Base-by-base conservation (phyloP, 2,329 filamentous ascomycete species). In the Arachnomyces sp. region DNA sequence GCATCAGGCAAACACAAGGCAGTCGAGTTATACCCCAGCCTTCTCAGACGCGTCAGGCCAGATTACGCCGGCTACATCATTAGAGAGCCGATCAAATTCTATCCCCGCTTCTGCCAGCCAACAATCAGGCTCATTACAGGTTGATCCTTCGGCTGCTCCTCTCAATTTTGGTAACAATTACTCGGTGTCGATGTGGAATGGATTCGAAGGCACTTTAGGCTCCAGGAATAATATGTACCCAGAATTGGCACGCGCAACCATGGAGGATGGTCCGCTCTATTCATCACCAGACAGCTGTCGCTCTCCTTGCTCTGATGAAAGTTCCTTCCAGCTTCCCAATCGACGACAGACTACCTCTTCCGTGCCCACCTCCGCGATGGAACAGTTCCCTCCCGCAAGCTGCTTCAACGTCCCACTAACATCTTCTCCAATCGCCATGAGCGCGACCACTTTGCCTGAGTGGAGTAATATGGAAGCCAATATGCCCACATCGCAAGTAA, bases 281-380 rank as follows among this genome's bases (percentile, higher is more conserved):
- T 64, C 65, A 25, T 66, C 63, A 8, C 62, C 65, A 31, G 64
- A 66, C 41, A 62, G 62, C 39, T 68, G 64, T 45, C 59, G 60
- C n/a, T 68, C 65, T n/a, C 65, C 65, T 28, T 51, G 57, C 3
- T 65, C 62, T 1, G 62, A 65, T 41, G 52, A 52, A 16, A 53
- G 54, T 28, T 52, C 57, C 13, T 56, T 57, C 28, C 60, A 54
- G 29, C 48, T 61, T 31, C 55, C 56, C 35, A 50, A 52, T 31
- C 43, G 31, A 38, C 28, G 49, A 55, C 29, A 51, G 50, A 33
- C 57, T 55, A 30, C 59, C 58, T 60, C 58, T 28, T 60, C 60
- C 11, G 55, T 53, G 28, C 57, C 58, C n/a, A 52, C 56, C 12
- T 54, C 59, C 1, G 43, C 59, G 15, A 55, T 63, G 34, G 62